Conservation (phyloP, 1,284 basidiomycete genomes). For the Leccinum fuscescens region DNA sequence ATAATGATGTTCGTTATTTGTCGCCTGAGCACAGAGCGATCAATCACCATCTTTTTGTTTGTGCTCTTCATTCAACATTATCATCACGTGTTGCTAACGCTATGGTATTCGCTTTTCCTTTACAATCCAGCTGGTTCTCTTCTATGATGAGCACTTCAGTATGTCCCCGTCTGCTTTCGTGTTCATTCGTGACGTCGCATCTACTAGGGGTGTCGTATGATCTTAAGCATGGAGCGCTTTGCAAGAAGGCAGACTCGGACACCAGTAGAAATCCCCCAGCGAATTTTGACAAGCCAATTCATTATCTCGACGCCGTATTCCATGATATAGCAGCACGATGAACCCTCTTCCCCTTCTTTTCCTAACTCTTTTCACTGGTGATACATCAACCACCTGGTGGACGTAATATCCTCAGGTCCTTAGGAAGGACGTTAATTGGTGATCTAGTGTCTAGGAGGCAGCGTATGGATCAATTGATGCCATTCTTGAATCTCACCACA, state of each 20-base stretch:
- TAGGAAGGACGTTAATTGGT: not conserved
- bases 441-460: not conserved
- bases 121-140: conserved; percentile 16
- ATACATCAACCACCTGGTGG: not conserved
- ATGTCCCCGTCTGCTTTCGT: not conserved
- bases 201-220: conserved; percentile 23
- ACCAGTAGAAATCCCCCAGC: not conserved
- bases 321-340: not conserved
- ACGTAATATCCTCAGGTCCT: not conserved
- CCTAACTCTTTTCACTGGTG: not conserved
- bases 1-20: conserved; percentile 1
- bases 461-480: not conserved
- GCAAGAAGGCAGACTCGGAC: conserved; percentile 1
- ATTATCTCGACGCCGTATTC: not conserved
- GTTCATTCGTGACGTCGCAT: not conserved
- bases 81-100: conserved; percentile 5
- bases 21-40: conserved; percentile 6
- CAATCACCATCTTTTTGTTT: conserved; percentile 17
- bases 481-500: not conserved
- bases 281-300: conserved; percentile 14
- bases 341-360: not conserved
- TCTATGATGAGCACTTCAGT: conserved; percentile 17
- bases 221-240: conserved; percentile 26
- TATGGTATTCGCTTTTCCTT: not conserved
- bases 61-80: conserved; percentile 1